Evolutionary conservation across 75 land plant species (phyloP).

Genomic region (Gnetum montanum): DNA sequence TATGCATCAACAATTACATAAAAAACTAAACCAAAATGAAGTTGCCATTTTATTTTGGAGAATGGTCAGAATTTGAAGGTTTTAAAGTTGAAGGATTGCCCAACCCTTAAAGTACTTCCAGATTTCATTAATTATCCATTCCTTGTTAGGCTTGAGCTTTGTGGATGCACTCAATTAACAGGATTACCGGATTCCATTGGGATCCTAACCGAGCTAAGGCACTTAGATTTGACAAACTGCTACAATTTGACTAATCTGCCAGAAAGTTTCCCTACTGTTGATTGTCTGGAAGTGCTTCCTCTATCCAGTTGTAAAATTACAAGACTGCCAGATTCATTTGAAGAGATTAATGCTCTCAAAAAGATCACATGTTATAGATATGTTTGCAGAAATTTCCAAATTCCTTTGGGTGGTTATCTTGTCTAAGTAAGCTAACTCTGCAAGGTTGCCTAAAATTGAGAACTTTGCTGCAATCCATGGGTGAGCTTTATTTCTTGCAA

Average conservation of each 20-base stretch:
- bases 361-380: neutral
- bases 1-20: too few species aligned
- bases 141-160: constrained; percentile 8
- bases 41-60: too few species aligned
- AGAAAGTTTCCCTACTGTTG: constrained; percentile 2
- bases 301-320: constrained; percentile 3
- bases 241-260: constrained; percentile 5
- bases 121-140: neutral
- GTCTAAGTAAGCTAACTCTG: constrained; percentile 1
- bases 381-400: neutral
- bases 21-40: too few species aligned
- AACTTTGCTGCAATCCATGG: neutral
- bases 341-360: constrained; percentile 1
- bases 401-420: neutral
- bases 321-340: constrained; percentile 9
- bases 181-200: constrained; percentile 9
- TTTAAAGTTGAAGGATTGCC: neutral
- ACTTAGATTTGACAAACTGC: constrained; percentile 11
- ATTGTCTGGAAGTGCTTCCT: neutral
- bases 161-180: constrained; percentile 10
- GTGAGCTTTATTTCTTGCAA: constrained; percentile 1
- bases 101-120: constrained; percentile 5
- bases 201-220: constrained; percentile 3
- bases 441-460: neutral
- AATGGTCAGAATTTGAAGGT: neutral